Percentiles rank a stretch among this genome's conserved stretches.
Evolutionary conservation across 23 red algal species (phyloP).

Genomic region (Cyanidioschyzon merolae): DNA sequence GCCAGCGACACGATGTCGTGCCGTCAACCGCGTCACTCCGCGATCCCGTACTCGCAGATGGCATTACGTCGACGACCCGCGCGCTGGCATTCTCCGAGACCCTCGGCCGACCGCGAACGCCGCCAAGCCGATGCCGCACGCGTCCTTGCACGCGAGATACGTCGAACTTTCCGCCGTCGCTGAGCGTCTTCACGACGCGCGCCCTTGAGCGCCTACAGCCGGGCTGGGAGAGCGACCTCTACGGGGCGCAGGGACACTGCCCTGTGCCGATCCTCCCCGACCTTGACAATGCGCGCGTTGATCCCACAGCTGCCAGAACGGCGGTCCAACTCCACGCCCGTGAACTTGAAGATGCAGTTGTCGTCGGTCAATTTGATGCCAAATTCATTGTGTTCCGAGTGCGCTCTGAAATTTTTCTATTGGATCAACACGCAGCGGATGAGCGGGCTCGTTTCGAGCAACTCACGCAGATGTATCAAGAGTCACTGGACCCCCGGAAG

Average conservation of each 20-base stretch:
- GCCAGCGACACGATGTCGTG: not conserved
- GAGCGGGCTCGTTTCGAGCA: conserved; percentile 58
- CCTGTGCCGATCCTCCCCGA: not conserved
- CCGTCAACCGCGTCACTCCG: too few species aligned
- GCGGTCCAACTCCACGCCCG: not conserved
- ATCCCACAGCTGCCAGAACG: not conserved
- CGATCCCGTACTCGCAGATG: not conserved
- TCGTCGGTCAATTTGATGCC: conserved; percentile 52
- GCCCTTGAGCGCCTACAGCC: not conserved
- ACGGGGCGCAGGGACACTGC: not conserved
- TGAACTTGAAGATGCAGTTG: not conserved
- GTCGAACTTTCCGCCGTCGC: not conserved
- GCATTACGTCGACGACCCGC: not conserved
- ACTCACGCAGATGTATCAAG: conserved; percentile 7
- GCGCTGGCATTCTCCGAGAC: not conserved
- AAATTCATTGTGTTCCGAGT: conserved; percentile 56
- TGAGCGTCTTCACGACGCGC: not conserved
- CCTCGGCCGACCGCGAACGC: not conserved
- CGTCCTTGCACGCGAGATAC: not conserved
- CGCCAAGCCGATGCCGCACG: not conserved
- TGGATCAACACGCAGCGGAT: conserved; percentile 84
- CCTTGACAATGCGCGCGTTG: not conserved
- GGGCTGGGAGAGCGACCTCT: conserved; percentile 3
- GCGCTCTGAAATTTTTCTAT: conserved; percentile 32
- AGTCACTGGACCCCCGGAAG: not conserved